Evolutionary conservation across 2,329 filamentous ascomycete species (phyloP).

Genomic region (Thermothelomyces thermophilus): DNA sequence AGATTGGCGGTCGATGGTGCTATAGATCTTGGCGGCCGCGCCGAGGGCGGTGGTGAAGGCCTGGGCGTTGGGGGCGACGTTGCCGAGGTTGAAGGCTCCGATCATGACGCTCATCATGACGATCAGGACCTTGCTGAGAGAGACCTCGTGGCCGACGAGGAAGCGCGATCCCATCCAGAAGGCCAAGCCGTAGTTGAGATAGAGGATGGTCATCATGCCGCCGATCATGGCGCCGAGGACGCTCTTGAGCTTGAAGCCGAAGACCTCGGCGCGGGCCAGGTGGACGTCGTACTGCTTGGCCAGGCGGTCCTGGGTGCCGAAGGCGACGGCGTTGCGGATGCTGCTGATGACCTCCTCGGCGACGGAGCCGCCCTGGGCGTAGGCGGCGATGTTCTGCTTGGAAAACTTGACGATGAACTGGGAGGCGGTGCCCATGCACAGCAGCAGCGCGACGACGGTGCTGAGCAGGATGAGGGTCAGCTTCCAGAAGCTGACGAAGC

Average conservation of each 20-base stretch:
- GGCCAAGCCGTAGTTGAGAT: constrained; percentile 77
- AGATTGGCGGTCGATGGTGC: constrained; percentile 82
- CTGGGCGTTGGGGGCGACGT: constrained; percentile 77
- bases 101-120: constrained; percentile 90
- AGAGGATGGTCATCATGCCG: constrained; percentile 75
- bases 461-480: constrained; percentile 81
- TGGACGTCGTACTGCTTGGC: constrained; percentile 77
- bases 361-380: constrained; percentile 77
- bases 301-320: constrained; percentile 89
- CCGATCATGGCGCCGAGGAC: constrained; percentile 73
- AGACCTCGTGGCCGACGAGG: constrained; percentile 58
- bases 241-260: constrained; percentile 69
- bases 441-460: constrained; percentile 71
- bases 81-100: constrained; percentile 84
- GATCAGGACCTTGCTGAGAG: constrained; percentile 67
- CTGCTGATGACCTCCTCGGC: constrained; percentile 94
- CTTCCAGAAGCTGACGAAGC: constrained; percentile 89
- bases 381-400: constrained; percentile 69
- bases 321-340: constrained; percentile 85
- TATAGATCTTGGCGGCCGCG: constrained; percentile 86
- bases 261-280: constrained; percentile 64
- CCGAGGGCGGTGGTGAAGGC: constrained; percentile 79
- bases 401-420: constrained; percentile 73
- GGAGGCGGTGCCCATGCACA: constrained; percentile 69
- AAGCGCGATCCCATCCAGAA: constrained; percentile 85